Base-by-base conservation (phyloP, 1,284 basidiomycete genomes). In the Boletus mariae region DNA sequence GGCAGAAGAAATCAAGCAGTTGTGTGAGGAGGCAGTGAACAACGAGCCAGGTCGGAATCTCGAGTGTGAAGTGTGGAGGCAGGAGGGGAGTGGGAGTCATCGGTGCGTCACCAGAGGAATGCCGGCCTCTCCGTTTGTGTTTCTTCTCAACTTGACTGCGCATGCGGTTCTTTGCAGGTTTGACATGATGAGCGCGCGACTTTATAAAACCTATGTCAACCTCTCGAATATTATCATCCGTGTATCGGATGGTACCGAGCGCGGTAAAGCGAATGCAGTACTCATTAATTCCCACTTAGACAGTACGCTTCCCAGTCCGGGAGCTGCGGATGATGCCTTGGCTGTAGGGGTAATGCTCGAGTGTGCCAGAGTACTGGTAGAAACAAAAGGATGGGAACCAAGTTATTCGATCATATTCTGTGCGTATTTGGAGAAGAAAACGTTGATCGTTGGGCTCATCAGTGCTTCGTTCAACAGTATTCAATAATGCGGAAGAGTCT, bases 401-500 rank as follows among this genome's bases (percentile, higher is more conserved):
- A 81, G 81, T 51, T 85, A 94, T 67, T 80, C 92, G 5, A 80
- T 95, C 58, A 80, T 99, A 11, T 94, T 99, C 66, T 73, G 92
- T 94, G 61, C 70, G 90, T 56, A 35, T 17, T 45, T 37, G 34
- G 23, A 29, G 4, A 29, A 29, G 6, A 5, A 29, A 28, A 4
- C 20, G 3, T 2, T 23, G 25, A 5, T 43, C 4, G 13, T 29
- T 48, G 45, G 43, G 48, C 32, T n/a, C 17, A 40, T 17, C 37
- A 9, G 20, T 20, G 20, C 20, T 20, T 20, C 20, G 20, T 31
- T 47, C 42, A 5, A 58, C 45, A 94, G 92, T 98, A 56, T 98
- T 97, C 77, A 98, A 98, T 65, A 85, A 97, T 57, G 97, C 90
- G 6, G 95, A 99, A 68, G 93, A 96, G 64, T 90, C 87, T 0